Percentiles rank a stretch among this genome's conserved stretches.
These are phyloP conservation scores for Phaffomyces opuntiae DNA, from an alignment of 805 yeast species.

Conservation along the genomic window DNA sequence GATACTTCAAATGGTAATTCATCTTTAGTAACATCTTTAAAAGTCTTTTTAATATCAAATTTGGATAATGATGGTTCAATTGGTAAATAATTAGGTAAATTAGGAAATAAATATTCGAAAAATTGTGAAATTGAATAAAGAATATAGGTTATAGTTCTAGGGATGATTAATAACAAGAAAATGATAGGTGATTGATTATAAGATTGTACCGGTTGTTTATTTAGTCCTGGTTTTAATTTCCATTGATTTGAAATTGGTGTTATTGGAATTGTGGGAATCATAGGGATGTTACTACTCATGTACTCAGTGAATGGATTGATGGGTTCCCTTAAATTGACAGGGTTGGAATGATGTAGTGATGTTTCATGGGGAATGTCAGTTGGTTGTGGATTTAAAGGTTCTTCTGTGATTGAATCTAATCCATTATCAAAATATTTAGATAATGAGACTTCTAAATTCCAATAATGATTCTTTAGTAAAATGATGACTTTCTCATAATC, in stretches of 20 bases:
- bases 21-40: slow-evolving; percentile 13
- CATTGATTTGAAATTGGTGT: slow-evolving; percentile 26
- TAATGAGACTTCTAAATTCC: slow-evolving; percentile 56
- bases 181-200: slow-evolving; percentile 31
- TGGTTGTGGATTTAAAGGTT: too few relatives aligned
- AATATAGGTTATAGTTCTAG: slow-evolving; percentile 39
- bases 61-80: slow-evolving; percentile 17
- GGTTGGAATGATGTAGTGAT: background rate
- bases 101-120: slow-evolving; percentile 30
- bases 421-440: slow-evolving; percentile 56
- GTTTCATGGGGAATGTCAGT: slow-evolving; percentile 9
- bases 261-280: slow-evolving; percentile 27
- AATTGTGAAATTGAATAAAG: slow-evolving; percentile 32
- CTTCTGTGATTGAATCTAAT: slow-evolving; percentile 23
- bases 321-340: background rate
- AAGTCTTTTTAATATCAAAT: slow-evolving; percentile 12
- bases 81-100: slow-evolving; percentile 27
- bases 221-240: slow-evolving; percentile 14
- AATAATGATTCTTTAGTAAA: slow-evolving; percentile 44
- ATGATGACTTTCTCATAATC: slow-evolving; percentile 40
- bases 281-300: background rate
- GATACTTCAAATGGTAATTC: slow-evolving; percentile 6
- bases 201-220: background rate
- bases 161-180: slow-evolving; percentile 48
- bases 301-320: background rate